phyloP scores from a whole-genome alignment of 1,139 yeast species.

The Kurtzmaniella natalensis region DNA sequence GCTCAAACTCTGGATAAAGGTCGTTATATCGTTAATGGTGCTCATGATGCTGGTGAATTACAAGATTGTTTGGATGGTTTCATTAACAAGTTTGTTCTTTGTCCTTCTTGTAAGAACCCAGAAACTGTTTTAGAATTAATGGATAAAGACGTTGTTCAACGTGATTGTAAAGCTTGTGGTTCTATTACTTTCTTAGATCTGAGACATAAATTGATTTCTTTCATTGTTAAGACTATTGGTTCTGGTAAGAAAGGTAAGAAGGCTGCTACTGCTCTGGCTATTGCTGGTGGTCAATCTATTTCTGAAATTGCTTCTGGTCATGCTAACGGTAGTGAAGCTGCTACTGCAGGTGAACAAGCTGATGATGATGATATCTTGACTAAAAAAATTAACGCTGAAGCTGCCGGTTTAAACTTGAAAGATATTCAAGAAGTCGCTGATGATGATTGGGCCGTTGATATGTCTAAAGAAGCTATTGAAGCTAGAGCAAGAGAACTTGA shows the following conservation, averaged over 20 bases:
- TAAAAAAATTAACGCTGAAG: slow-evolving; percentile 80
- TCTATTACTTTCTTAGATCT: slow-evolving; percentile 79
- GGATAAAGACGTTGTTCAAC: slow-evolving; percentile 70
- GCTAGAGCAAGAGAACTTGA: slow-evolving; percentile 89
- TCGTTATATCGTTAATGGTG: slow-evolving; percentile 91
- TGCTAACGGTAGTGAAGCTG: slow-evolving; percentile 17
- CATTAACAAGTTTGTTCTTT: slow-evolving; percentile 85
- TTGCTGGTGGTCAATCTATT: slow-evolving; percentile 82
- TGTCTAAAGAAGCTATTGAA: slow-evolving; percentile 94
- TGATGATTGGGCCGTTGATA: slow-evolving; percentile 97
- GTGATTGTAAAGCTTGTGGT: slow-evolving; percentile 99
- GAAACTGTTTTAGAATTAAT: slow-evolving; percentile 89
- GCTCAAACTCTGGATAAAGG: slow-evolving; percentile 88
- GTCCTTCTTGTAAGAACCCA: slow-evolving; percentile 95
- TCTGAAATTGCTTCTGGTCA: slow-evolving; percentile 63
- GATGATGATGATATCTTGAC: slow-evolving; percentile 77
- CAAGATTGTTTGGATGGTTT: slow-evolving; percentile 95
- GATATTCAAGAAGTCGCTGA: slow-evolving; percentile 62
- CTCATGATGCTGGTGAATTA: slow-evolving; percentile 82
- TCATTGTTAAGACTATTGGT: slow-evolving; percentile 74
- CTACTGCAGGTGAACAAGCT: slow-evolving; percentile 32
- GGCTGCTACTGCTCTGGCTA: slow-evolving; percentile 89
- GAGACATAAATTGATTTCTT: slow-evolving; percentile 81
- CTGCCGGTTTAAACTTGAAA: slow-evolving; percentile 55
- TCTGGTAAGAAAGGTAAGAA: slow-evolving; percentile 57